A percentile compares a stretch with the other conserved stretches of the same genome.
Evolutionary conservation across 192 early-diverging fungal species (phyloP).

Genomic region (Entomortierella parvispora): DNA sequence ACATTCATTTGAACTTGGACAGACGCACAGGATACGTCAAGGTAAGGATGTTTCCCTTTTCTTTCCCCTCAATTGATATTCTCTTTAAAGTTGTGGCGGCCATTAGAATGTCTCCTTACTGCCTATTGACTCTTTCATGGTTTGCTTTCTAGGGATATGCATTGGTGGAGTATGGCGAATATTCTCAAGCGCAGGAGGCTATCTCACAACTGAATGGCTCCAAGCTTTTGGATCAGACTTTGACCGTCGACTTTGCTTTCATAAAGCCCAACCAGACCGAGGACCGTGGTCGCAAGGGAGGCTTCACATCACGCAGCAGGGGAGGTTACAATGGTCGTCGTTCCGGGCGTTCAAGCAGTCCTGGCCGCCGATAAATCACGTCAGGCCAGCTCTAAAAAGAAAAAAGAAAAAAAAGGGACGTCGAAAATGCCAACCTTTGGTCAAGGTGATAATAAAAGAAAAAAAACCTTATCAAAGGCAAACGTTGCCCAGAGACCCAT

Average conservation of each 20-base stretch:
- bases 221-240: conserved; percentile 76
- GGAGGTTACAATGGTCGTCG: conserved; percentile 38
- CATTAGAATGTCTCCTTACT: background rate
- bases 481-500: no score
- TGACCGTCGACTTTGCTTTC: conserved; percentile 92
- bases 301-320: conserved; percentile 40
- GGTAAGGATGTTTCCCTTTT: conserved; percentile 55
- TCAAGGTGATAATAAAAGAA: no score
- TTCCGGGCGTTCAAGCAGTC: conserved; percentile 39
- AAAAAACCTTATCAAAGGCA: no score
- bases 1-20: conserved; percentile 93
- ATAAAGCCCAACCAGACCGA: conserved; percentile 64
- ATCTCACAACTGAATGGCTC: conserved; percentile 77
- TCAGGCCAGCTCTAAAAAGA: no score
- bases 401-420: no score
- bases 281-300: conserved; percentile 27
- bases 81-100: no score
- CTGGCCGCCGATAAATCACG: conserved; percentile 22
- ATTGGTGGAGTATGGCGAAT: conserved; percentile 85
- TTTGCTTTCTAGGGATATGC: conserved; percentile 81
- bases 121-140: no score
- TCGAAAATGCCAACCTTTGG: no score
- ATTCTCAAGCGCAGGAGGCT: conserved; percentile 83
- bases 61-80: background rate
- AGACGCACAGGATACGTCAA: conserved; percentile 96